Base-by-base conservation (phyloP, 345 rosid genomes). In the Rhodamnia argentea region DNA sequence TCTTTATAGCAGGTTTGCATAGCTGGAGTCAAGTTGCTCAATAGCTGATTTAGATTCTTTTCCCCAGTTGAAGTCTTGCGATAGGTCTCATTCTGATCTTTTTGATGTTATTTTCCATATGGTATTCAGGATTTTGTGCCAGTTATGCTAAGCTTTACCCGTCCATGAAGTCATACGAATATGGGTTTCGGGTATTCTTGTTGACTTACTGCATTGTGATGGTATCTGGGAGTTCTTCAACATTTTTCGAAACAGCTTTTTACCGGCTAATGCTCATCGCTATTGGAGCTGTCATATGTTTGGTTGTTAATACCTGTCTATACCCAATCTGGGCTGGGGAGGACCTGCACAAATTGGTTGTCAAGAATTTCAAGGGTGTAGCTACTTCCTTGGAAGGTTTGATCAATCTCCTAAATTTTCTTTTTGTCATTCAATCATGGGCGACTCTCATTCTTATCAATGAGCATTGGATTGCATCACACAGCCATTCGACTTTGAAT, bases 251-350 rank as follows among this genome's bases (percentile, higher is more conserved):
- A 54, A 92, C 95, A 11, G 98, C 99, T 0, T 85, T 93, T 54
- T 95, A 90, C 84, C 91, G 99, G 42, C 88, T 92, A 52, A 60
- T 92, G 90, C 89, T 93, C 62, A 96, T 96, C 70, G 94, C 87
- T 5, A 6, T 94, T 70, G 99, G 99, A 84, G 98, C 98, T 58
- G 92, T 89, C 16, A 89, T 92, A 16, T 89, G 94, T 87, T 87
- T 96, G 90, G 89, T 88, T 10, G 88, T 96, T 52, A 95, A 95
- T 85, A 92, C 91, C 27, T 92, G 92, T 83, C 32, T 96, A 82
- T 92, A 85, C 88, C 99, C 99, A 51, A 96, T 90, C 82, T 96
- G 99, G 99, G 90, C 99, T 16, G 99, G 97, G 42, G 98, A 94
- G 87, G 96, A 96, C 89, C 92, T 96, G 62, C 99, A 96, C 89